Conservation (phyloP, 1,284 basidiomycete genomes). For the Sporisorium scitamineum region DNA sequence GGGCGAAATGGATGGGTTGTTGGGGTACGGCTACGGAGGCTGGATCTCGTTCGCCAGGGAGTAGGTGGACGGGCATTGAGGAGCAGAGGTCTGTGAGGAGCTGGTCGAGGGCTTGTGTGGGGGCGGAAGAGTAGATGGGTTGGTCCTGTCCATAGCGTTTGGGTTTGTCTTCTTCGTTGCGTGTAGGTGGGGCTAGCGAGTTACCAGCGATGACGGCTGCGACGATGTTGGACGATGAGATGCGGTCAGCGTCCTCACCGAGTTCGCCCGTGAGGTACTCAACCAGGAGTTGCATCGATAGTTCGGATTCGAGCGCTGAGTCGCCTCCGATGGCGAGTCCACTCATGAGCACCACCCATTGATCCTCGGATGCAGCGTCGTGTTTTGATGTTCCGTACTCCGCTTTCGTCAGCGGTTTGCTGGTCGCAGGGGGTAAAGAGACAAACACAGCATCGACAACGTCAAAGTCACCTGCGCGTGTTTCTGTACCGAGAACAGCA, state of each 20-base stretch:
- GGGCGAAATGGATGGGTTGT: conserved; percentile 88
- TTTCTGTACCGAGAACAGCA: conserved; percentile 90
- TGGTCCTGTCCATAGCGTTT: conserved; percentile 46
- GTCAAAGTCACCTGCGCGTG: conserved; percentile 88
- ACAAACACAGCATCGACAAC: conserved; percentile 90
- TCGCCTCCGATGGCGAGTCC: conserved; percentile 72
- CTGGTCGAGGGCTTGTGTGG: conserved; percentile 75
- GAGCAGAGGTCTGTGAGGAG: conserved; percentile 79
- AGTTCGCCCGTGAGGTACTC: conserved; percentile 90
- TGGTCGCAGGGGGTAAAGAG: conserved; percentile 70
- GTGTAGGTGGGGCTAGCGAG: conserved; percentile 38
- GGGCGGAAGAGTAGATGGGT: conserved; percentile 37
- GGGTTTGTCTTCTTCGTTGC: conserved; percentile 41
- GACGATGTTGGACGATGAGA: conserved; percentile 34
- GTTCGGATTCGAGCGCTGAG: conserved; percentile 45
- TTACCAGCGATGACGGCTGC: conserved; percentile 62
- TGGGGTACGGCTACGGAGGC: conserved; percentile 90
- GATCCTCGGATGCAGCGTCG: conserved; percentile 12
- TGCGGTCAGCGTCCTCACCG: conserved; percentile 73
- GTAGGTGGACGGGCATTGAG: conserved; percentile 74
- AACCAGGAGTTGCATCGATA: conserved; percentile 55
- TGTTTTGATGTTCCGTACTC: conserved; percentile 9
- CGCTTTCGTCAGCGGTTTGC: background rate
- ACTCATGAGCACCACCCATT: conserved; percentile 64
- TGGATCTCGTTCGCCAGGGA: conserved; percentile 86